phyloP scores from a whole-genome alignment of 2,329 filamentous ascomycete species.

The Pleurostoma richardsiae region DNA sequence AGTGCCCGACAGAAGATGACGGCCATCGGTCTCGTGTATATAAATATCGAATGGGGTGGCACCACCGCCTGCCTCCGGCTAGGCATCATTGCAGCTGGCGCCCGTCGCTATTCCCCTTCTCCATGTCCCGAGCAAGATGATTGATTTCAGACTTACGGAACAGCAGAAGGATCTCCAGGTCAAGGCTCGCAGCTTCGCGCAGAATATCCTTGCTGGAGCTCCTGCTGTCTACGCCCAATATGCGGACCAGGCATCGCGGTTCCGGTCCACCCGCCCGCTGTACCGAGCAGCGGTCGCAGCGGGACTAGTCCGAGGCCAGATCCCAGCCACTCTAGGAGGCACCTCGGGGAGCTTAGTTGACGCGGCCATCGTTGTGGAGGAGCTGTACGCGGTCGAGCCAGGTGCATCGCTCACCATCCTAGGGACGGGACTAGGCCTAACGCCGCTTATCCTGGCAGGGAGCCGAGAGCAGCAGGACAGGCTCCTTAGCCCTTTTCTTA shows the following conservation, averaged over 20 bases:
- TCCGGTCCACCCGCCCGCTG: slow-evolving; percentile 1
- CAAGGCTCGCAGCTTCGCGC: slow-evolving; percentile 2
- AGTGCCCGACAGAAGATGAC: too few relatives aligned
- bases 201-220: neutral
- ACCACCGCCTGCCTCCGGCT: too few relatives aligned
- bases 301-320: slow-evolving; percentile 5
- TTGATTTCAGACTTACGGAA: slow-evolving; percentile 2
- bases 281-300: slow-evolving; percentile 1
- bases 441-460: slow-evolving; percentile 3
- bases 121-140: neutral
- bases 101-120: too few relatives aligned
- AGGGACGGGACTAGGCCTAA: slow-evolving; percentile 5
- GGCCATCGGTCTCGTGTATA: too few relatives aligned
- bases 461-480: neutral
- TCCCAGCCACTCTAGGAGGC: slow-evolving; percentile 4
- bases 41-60: too few relatives aligned
- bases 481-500: slow-evolving; percentile 1
- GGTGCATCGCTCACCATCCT: slow-evolving; percentile 6
- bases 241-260: slow-evolving; percentile 2
- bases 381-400: slow-evolving; percentile 7
- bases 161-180: slow-evolving; percentile 1
- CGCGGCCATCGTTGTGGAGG: slow-evolving; percentile 6
- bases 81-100: too few relatives aligned
- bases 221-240: neutral
- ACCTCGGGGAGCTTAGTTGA: slow-evolving; percentile 1